Base-by-base conservation (phyloP, 345 rosid species). In the Boechera retrofracta region DNA sequence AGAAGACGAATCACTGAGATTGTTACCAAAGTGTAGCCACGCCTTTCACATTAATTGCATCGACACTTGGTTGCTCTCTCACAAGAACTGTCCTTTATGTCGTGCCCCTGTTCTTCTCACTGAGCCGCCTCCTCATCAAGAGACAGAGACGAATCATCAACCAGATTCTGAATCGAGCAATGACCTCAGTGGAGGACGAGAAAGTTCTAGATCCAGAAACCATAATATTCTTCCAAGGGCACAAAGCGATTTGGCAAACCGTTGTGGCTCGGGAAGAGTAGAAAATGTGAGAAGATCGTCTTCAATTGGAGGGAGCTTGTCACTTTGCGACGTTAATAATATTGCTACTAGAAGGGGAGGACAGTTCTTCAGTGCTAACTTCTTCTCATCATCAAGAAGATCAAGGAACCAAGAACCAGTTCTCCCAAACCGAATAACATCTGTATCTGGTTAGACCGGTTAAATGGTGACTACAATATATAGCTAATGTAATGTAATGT, bases 11-110 rank as follows among this genome's bases (percentile, higher is more conserved):
- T 70, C 67, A 7, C 84, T 94, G 16, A 80, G 94, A 77, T 73
- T 94, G 45, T 82, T 94, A 73, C 93, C 94, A 0, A 94, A 90
- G 80, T 91, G 98, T 69, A 87, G 84, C 52, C 98, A 91, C 72
- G 94, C 91, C 15, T 93, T 93, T 78, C 98, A 93, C 80, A 29
- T 85, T 24, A 77, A 81, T 11, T 94, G 98, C 69, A 87, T 94
- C 7, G 98, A 91, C 68, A 85, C 92, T 31, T 91, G 98, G 98
- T 74, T 94, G 61, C 80, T 81, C 51, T 85, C 96, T 5, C 96
- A 94, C 77, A 87, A 77, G 82, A 94, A 86, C 66, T 94, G 98
- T 21, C 97, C 98, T 36, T 12, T 91, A 31, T 94, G 97, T 26
- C 96, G 98, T 0, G 89, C 94, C 41, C 87, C 97, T 10, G 31